Percentiles rank a stretch among this genome's conserved stretches.
Evolutionary conservation across 1,284 basidiomycete genomes (phyloP).

Genomic region (Cryptococcus floricola): DNA sequence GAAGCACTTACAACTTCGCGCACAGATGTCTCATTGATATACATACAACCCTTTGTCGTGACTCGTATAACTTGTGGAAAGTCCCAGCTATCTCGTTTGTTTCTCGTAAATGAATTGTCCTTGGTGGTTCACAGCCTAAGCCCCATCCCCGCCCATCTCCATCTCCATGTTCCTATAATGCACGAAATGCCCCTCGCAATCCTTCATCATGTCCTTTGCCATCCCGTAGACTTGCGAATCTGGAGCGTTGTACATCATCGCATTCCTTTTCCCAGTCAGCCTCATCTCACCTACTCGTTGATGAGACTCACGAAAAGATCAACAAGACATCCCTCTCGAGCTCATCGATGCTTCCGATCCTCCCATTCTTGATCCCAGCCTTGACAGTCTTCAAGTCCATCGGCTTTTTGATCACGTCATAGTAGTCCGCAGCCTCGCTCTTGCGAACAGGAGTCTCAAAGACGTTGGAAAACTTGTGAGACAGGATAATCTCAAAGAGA

Average conservation of each 20-base stretch:
- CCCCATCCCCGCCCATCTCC: conserved; percentile 16
- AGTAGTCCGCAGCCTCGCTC: conserved; percentile 79
- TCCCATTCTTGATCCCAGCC: conserved; percentile 71
- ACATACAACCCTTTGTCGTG: neutral
- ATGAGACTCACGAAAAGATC: conserved; percentile 66
- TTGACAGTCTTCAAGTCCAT: conserved; percentile 92
- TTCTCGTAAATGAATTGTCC: no score
- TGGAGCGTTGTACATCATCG: conserved; percentile 89
- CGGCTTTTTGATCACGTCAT: conserved; percentile 81
- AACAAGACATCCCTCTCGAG: conserved; percentile 83
- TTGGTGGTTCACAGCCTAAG: neutral
- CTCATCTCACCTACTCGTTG: neutral
- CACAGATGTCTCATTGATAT: no score
- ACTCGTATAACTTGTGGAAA: neutral
- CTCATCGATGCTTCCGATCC: conserved; percentile 72
- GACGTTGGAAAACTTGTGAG: conserved; percentile 79
- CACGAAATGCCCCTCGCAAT: conserved; percentile 71
- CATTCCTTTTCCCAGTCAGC: conserved; percentile 56
- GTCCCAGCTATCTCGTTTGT: neutral
- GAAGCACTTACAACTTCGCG: no score
- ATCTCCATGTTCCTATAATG: conserved; percentile 57
- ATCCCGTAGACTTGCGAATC: conserved; percentile 76
- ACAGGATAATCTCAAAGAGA: conserved; percentile 74
- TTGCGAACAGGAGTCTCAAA: conserved; percentile 86
- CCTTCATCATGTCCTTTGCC: conserved; percentile 91